Evolutionary conservation across 768 basidiomycete species (phyloP).

Genomic region (Tricholoma bakamatsutake): DNA sequence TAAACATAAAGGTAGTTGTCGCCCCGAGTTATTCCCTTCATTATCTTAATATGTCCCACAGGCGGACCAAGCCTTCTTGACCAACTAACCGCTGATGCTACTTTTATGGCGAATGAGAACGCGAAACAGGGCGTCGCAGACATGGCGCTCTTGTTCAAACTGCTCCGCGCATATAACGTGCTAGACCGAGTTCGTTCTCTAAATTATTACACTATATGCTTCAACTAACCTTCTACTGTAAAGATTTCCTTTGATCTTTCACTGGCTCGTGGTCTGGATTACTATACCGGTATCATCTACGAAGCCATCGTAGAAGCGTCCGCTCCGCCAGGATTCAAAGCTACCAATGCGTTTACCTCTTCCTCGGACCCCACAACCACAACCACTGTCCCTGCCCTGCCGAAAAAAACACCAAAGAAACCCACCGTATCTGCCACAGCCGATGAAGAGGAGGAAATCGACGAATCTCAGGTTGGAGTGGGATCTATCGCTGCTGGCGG

Average conservation of each 20-base stretch:
- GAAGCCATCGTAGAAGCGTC: constrained; percentile 93
- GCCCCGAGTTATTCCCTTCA: neutral
- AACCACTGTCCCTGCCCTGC: constrained; percentile 24
- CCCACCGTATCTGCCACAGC: constrained; percentile 34
- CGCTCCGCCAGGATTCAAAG: constrained; percentile 78
- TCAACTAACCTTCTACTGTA: neutral
- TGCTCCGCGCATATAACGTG: constrained; percentile 76
- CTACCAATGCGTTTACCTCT: constrained; percentile 43
- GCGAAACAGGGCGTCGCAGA: constrained; percentile 83
- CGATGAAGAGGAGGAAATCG: constrained; percentile 74
- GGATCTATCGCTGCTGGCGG: constrained; percentile 99
- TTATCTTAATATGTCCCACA: constrained; percentile 22
- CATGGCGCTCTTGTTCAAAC: constrained; percentile 79
- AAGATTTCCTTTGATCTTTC: constrained; percentile 96
- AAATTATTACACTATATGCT: neutral
- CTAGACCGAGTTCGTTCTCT: constrained; percentile 55
- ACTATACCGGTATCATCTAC: constrained; percentile 98
- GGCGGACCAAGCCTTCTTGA: constrained; percentile 77
- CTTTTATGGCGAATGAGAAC: constrained; percentile 60
- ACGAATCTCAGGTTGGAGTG: constrained; percentile 90
- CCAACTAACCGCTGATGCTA: constrained; percentile 55
- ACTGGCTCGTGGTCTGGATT: constrained; percentile 95
- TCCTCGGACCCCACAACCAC: constrained; percentile 28
- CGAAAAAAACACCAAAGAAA: constrained; percentile 35
- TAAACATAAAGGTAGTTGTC: constrained; percentile 76